Evolutionary conservation across 176 grass and related monocot species (phyloP), one percentile per base, ranked within the genome.

Genomic region (Pharus latifolius): DNA sequence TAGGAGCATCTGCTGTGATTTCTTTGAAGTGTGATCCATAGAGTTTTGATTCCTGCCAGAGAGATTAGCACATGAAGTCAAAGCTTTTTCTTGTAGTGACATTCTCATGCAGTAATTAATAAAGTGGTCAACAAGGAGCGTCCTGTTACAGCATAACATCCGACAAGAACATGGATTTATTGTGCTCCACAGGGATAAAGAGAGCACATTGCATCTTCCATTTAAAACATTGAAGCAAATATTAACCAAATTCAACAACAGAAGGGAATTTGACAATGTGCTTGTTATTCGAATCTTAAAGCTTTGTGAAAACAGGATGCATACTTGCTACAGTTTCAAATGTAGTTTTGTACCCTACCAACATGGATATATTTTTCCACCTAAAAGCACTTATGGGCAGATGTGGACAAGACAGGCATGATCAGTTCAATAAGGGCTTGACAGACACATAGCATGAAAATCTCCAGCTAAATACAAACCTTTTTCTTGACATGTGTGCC

Each of bases 401-500:
- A 54, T 20, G 51, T 71, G 17, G 46, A 35, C 24, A 60, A 22
- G 9, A 5, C 33, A 22, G 9, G 8, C 33, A 16, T 42, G 63
- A 40, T 41, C 63, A 72, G 55, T 64, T 51, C 51, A 63, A 20
- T 35, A 54, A 42, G 12, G 41, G 44, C 14, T 49, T 55, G 11
- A 69, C 23, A 32, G 42, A 27, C 24, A 38, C 35, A 38, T 38
- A 38, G 38, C 40, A 55, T 4, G 22, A 61, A 38, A 76, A 56
- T 56, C 10, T 27, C 23, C 3, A 67, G 29, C 11, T 62, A 26
- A 52, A 23, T 51, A 78, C 78, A 72, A 82, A 98, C 95, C 95
- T 98, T 98, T 67, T 98, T 98, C 95, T 98, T 98, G 43, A 93
- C 87, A 72, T 98, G 89, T 27, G 89, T 98, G 45, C 95, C 95